Conservation (phyloP, 2,329 filamentous ascomycete species). For the Aspergillus fischeri region DNA sequence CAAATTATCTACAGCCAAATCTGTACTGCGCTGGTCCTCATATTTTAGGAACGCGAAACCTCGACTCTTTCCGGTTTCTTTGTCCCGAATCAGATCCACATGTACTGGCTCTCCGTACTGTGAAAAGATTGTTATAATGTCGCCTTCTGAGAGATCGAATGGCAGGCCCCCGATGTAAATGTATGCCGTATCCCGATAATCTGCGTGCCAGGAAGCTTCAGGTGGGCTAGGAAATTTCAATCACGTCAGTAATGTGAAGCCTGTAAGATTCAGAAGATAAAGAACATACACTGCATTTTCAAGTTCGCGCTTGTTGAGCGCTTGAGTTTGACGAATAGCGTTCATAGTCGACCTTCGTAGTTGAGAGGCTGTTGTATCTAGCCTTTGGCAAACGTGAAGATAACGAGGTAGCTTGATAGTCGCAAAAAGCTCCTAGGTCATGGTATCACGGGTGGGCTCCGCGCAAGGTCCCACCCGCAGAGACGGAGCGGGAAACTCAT, state of each 20-base stretch:
- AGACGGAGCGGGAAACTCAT: slow-evolving; percentile 1
- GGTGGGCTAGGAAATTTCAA: slow-evolving; percentile 55
- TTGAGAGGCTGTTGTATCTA: slow-evolving; percentile 1
- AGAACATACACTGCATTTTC: slow-evolving; percentile 73
- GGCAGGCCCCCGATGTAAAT: slow-evolving; percentile 93
- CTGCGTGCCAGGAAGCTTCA: slow-evolving; percentile 90
- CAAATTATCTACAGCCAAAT: slow-evolving; percentile 93
- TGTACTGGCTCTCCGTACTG: slow-evolving; percentile 95
- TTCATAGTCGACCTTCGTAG: slow-evolving; percentile 64
- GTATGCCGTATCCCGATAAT: slow-evolving; percentile 96
- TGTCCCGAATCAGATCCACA: slow-evolving; percentile 87
- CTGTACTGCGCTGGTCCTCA: slow-evolving; percentile 93
- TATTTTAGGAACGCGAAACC: slow-evolving; percentile 98
- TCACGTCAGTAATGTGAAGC: slow-evolving; percentile 6
- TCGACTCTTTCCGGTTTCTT: slow-evolving; percentile 90
- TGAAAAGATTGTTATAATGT: slow-evolving; percentile 93
- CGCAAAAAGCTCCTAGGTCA: slow-evolving; percentile 6
- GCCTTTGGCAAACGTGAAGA: slow-evolving; percentile 1
- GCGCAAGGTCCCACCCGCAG: slow-evolving; percentile 17
- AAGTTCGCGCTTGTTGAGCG: slow-evolving; percentile 90
- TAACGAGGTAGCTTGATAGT: background rate
- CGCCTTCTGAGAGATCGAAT: slow-evolving; percentile 89
- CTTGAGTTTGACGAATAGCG: slow-evolving; percentile 84
- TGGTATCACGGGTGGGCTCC: slow-evolving; percentile 15
- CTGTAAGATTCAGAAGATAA: slow-evolving; percentile 7